Base-by-base conservation (phyloP, 768 basidiomycete species). In the Coprinopsis cinerea region DNA sequence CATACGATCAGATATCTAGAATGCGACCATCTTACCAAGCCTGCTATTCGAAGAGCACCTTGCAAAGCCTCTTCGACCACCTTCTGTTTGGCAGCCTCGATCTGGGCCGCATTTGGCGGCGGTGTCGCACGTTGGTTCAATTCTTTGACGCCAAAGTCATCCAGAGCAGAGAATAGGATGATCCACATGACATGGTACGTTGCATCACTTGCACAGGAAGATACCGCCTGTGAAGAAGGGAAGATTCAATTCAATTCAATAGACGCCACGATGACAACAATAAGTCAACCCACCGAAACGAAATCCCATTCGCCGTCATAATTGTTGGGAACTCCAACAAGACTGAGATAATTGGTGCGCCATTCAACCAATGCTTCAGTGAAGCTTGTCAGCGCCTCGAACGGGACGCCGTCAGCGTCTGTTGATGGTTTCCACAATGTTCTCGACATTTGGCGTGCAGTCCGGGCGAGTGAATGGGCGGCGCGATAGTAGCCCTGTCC, bases 121-220 rank as follows among this genome's bases (percentile, higher is more conserved):
- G 72, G 55, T 26, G 66, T 60, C 10, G 58, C 55, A 37, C 65
- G 56, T 41, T 76, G 70, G 61, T 85, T 85, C 52, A 81, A 65
- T 58, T 93, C 91, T 53, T 80, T 81, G 50, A 95, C 73, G 10
- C 91, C 91, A 60, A 79, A 92, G 50, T 94, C 91, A 51, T 90
- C 85, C 54, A 95, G 66, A 1, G 92, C 91, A 54, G 76, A 82
- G 64, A 88, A 86, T 3, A 92, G 66, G 35, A 83, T 79, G 52
- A 93, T 82, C 91, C 90, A 95, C 81, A 94, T 85, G 57, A 87
- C 80, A 67, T 96, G 92, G 62, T 88, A 94, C 24, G 87, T 90
- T 24, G 89, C 88, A 61, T 93, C 88, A 60, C 86, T 89, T 17
- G 87, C 85, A 56, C 87, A 87, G 70, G 71, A 72, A 43, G 71